A percentile compares a stretch with the other conserved stretches of the same genome.
phyloP scores from a whole-genome alignment of 116 monocot genomes.

The Papilionanthe hybrid region DNA sequence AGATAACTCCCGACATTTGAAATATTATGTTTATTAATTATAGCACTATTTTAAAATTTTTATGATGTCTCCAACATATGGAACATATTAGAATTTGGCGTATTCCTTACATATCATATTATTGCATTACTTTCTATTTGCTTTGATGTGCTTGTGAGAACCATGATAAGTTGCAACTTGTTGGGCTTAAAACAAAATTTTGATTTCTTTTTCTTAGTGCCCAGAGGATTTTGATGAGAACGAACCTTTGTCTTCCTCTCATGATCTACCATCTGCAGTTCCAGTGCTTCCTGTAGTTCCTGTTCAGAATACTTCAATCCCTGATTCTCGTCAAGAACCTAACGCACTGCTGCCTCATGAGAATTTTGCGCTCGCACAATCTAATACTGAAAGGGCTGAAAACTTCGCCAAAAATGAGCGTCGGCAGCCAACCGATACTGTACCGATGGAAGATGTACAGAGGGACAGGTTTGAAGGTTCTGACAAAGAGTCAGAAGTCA shows the following conservation, averaged over 20 bases:
- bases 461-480: slow-evolving; percentile 12
- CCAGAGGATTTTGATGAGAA: slow-evolving; percentile 41
- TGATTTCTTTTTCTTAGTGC: slow-evolving; percentile 28
- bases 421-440: slow-evolving; percentile 6
- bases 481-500: slow-evolving; percentile 25
- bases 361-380: slow-evolving; percentile 24
- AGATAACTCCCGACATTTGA: too few species aligned
- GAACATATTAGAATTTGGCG: too few species aligned
- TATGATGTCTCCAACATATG: too few species aligned
- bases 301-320: slow-evolving; percentile 50
- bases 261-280: slow-evolving; percentile 25
- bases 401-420: slow-evolving; percentile 28
- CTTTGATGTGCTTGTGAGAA: too few species aligned
- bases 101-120: too few species aligned
- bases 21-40: too few species aligned
- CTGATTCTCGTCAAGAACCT: slow-evolving; percentile 56
- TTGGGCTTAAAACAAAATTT: too few species aligned
- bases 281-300: slow-evolving; percentile 36
- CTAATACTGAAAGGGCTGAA: slow-evolving; percentile 17
- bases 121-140: too few species aligned
- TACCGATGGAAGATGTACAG: neutral
- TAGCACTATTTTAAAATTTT: too few species aligned
- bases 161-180: too few species aligned
- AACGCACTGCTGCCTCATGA: slow-evolving; percentile 47
- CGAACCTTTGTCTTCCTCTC: slow-evolving; percentile 30